Percentiles rank a stretch among this genome's conserved stretches.
phyloP scores from a whole-genome alignment of 768 basidiomycete genomes.

The Paxillus ammoniavirescens region DNA sequence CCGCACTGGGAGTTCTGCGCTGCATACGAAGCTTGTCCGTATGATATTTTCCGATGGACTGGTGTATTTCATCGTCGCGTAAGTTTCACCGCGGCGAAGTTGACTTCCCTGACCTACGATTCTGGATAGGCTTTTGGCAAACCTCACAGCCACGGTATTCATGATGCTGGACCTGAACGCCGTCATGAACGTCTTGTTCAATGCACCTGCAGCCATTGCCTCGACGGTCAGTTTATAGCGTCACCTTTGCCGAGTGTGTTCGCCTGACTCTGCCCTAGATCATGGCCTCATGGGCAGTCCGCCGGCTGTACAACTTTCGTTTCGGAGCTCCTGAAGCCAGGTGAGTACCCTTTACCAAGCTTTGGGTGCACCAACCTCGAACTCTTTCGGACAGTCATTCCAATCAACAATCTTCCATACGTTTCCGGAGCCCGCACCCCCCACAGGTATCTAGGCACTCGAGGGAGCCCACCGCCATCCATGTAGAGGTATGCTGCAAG shows the following conservation, averaged over 20 bases:
- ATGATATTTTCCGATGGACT: conserved; percentile 73
- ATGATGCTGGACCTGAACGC: conserved; percentile 65
- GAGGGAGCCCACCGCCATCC: conserved; percentile 23
- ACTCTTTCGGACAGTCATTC: conserved; percentile 15
- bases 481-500: conserved; percentile 42
- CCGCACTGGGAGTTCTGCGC: conserved; percentile 19
- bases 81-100: conserved; percentile 20
- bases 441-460: conserved; percentile 12
- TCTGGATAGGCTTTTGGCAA: conserved; percentile 21
- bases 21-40: conserved; percentile 47
- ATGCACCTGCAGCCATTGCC: conserved; percentile 59
- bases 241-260: background rate
- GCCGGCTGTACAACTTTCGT: conserved; percentile 53
- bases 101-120: conserved; percentile 25
- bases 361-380: background rate
- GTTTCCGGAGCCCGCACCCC: conserved; percentile 12
- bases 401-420: conserved; percentile 15
- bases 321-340: conserved; percentile 26
- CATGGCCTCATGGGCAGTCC: conserved; percentile 58
- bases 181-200: conserved; percentile 66
- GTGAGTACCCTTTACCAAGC: conserved; percentile 12
- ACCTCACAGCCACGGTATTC: conserved; percentile 49
- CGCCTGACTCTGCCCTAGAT: conserved; percentile 35
- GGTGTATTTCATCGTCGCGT: conserved; percentile 77
- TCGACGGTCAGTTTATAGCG: conserved; percentile 40